A percentile compares a stretch with the other conserved stretches of the same genome.
Conservation (phyloP, 2,329 filamentous ascomycete genomes). For the Aspergillus sp. region DNA sequence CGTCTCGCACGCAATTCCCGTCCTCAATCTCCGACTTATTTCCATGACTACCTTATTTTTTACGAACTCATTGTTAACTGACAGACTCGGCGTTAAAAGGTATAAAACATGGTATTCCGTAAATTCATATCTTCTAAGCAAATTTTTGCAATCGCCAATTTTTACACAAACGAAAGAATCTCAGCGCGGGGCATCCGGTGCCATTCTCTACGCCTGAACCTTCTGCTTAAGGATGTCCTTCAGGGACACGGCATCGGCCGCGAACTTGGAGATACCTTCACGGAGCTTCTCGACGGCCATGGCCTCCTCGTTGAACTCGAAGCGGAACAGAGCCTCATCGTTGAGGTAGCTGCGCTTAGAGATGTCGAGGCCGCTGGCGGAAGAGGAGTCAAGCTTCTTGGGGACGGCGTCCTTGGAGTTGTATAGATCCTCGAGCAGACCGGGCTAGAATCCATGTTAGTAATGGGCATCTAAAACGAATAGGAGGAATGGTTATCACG, state of each 20-base stretch:
- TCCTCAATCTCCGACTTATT: neutral
- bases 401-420: constrained; percentile 80
- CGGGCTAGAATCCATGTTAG: constrained; percentile 60
- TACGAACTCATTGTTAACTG: too few species aligned
- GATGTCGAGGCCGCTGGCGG: constrained; percentile 69
- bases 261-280: constrained; percentile 99
- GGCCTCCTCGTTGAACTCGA: constrained; percentile 99
- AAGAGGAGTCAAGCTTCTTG: constrained; percentile 81
- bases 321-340: constrained; percentile 89
- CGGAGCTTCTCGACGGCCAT: constrained; percentile 99
- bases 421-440: constrained; percentile 88
- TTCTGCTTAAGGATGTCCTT: constrained; percentile 91
- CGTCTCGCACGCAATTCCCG: constrained; percentile 1
- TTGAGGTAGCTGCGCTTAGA: constrained; percentile 89
- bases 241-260: constrained; percentile 88
- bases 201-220: constrained; percentile 55
- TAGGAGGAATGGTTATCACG: constrained; percentile 35
- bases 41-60: too few species aligned
- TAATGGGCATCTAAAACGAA: neutral
- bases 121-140: constrained; percentile 25
- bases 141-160: constrained; percentile 26
- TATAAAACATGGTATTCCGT: constrained; percentile 15
- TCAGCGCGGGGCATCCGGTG: constrained; percentile 10
- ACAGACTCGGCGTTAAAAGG: too few species aligned
- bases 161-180: constrained; percentile 19